phyloP scores from a whole-genome alignment of 1,284 basidiomycete genomes.

The Psilocybe mexicana region DNA sequence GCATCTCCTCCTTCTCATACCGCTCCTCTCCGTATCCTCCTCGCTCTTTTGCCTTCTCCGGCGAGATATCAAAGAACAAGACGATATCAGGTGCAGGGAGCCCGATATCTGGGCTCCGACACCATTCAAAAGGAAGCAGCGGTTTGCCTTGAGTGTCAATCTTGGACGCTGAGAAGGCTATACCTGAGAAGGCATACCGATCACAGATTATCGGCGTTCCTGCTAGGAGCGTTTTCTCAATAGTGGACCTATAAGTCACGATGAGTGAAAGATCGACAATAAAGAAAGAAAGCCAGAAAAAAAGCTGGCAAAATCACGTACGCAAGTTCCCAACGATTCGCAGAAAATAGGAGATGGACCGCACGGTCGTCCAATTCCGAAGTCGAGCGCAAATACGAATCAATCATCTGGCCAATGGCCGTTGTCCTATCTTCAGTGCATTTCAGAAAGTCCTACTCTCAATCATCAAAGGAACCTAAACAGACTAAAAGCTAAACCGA shows the following conservation, averaged over 20 bases:
- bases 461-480: not conserved
- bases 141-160: slow-evolving; percentile 25
- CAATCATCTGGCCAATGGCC: slow-evolving; percentile 90
- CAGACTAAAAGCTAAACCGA: not conserved
- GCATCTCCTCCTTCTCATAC: slow-evolving; percentile 82
- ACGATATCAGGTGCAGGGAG: slow-evolving; percentile 90
- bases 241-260: slow-evolving; percentile 51
- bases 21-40: slow-evolving; percentile 91
- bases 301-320: slow-evolving; percentile 34
- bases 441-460: no score
- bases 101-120: slow-evolving; percentile 79
- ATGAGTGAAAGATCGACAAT: not conserved
- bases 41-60: slow-evolving; percentile 69
- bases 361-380: slow-evolving; percentile 89
- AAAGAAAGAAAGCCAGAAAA: not conserved
- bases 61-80: slow-evolving; percentile 84
- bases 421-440: slow-evolving; percentile 80
- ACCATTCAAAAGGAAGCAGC: slow-evolving; percentile 70
- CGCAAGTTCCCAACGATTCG: slow-evolving; percentile 96
- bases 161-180: slow-evolving; percentile 92
- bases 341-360: slow-evolving; percentile 94
- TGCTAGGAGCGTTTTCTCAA: slow-evolving; percentile 57
- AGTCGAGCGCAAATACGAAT: slow-evolving; percentile 84
- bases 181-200: slow-evolving; percentile 95
- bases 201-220: slow-evolving; percentile 88